Conservation (phyloP, 495 filamentous ascomycete genomes). For the Xylaria flabelliformis region DNA sequence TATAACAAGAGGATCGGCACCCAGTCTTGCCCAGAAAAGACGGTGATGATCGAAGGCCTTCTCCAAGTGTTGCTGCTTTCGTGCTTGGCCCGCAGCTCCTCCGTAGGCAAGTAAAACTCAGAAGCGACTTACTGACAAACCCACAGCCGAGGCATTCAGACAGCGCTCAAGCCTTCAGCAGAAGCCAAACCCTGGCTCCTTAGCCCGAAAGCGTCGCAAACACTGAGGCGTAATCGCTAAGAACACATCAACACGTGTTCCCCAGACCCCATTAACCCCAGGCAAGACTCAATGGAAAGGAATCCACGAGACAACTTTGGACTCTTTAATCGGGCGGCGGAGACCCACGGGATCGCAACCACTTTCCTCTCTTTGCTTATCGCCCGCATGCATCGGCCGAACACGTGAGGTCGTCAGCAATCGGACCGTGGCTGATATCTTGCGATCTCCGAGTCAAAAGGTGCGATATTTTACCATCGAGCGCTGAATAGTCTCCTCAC, state of each 20-base stretch:
- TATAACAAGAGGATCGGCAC: slow-evolving; percentile 23
- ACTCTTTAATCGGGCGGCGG: background rate
- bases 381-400: background rate
- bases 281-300: background rate
- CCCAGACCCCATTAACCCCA: background rate
- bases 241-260: background rate
- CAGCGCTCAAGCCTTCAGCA: background rate
- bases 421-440: background rate
- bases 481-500: background rate
- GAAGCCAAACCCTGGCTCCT: background rate
- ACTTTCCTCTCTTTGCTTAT: background rate
- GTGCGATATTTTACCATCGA: background rate
- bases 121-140: background rate
- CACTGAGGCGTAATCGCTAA: slow-evolving; percentile 5
- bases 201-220: background rate
- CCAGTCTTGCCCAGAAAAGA: slow-evolving; percentile 17
- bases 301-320: background rate
- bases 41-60: background rate
- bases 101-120: background rate
- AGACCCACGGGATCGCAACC: background rate
- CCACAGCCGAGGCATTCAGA: slow-evolving; percentile 6
- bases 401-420: background rate
- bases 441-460: background rate
- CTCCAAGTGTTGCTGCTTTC: background rate
- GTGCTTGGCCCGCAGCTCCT: background rate